Percentiles rank a stretch among this genome's conserved stretches.
These are phyloP conservation scores for Juglanconis oblonga DNA, from an alignment of 2,329 filamentous ascomycete species.

Conservation along the genomic window DNA sequence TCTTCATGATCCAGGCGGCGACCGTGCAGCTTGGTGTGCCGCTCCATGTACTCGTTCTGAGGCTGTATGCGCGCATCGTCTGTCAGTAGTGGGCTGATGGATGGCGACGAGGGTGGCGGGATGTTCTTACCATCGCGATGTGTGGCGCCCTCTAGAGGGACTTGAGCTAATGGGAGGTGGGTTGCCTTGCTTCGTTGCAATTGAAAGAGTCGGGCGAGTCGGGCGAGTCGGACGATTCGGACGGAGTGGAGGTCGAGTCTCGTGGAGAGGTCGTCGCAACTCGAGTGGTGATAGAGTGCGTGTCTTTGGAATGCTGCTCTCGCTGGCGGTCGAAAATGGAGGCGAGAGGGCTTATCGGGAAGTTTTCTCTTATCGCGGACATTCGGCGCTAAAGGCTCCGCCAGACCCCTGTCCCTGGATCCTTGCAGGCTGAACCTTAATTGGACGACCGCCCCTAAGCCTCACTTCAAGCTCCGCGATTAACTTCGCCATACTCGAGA, in stretches of 20 bases:
- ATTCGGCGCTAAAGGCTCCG: too few species aligned
- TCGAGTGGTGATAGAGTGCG: too few species aligned
- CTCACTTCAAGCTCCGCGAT: too few species aligned
- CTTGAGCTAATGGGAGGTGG: not conserved
- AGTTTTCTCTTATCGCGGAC: constrained; percentile 5
- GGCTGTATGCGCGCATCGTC: constrained; percentile 48
- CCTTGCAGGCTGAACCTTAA: too few species aligned
- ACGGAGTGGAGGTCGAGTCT: not conserved
- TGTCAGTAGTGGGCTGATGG: constrained; percentile 22
- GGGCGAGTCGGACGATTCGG: not conserved
- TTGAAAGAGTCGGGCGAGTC: not conserved
- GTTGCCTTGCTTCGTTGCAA: not conserved
- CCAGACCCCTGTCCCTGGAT: too few species aligned
- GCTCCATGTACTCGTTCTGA: constrained; percentile 83
- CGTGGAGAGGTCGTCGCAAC: not conserved
- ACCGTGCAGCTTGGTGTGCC: constrained; percentile 63
- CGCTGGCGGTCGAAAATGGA: not conserved
- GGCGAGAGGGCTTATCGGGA: constrained; percentile 8
- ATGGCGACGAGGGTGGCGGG: constrained; percentile 14
- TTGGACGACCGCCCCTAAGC: too few species aligned
- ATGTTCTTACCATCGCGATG: constrained; percentile 12
- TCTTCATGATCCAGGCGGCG: constrained; percentile 72
- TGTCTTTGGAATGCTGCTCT: too few species aligned
- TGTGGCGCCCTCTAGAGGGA: constrained; percentile 14
- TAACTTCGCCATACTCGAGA: too few species aligned